phyloP scores from a whole-genome alignment of 1,284 basidiomycete genomes.

The Trametes pubescens region DNA sequence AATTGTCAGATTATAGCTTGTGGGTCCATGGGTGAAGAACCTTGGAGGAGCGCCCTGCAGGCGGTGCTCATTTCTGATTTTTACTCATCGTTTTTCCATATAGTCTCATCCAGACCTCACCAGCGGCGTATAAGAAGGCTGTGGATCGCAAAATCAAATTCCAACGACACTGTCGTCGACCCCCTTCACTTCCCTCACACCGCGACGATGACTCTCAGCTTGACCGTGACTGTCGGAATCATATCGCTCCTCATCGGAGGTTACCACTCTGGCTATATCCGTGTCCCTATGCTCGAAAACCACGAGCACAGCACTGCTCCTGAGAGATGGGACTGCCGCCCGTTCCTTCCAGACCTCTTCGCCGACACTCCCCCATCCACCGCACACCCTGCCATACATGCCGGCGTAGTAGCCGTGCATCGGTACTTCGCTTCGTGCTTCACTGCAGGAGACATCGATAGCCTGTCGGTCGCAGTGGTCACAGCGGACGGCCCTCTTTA shows the following conservation, averaged over 20 bases:
- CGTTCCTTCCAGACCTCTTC: slow-evolving; percentile 28
- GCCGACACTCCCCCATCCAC: slow-evolving; percentile 14
- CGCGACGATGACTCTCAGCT: background rate
- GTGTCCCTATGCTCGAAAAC: background rate
- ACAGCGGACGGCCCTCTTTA: slow-evolving; percentile 22
- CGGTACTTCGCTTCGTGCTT: slow-evolving; percentile 18
- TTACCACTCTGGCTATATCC: background rate
- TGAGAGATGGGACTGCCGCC: slow-evolving; percentile 25
- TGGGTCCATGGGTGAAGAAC: background rate
- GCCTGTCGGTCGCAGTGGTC: slow-evolving; percentile 28
- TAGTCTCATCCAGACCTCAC: background rate
- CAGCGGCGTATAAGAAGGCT: background rate
- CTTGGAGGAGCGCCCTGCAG: too few species aligned
- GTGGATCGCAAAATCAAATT: background rate
- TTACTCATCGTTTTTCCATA: background rate
- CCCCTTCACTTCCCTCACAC: background rate
- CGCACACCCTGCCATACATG: slow-evolving; percentile 11
- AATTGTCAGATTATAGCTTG: background rate
- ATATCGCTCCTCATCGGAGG: background rate
- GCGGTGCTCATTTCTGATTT: background rate
- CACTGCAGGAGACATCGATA: slow-evolving; percentile 28
- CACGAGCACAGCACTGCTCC: background rate
- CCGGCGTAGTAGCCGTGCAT: slow-evolving; percentile 9
- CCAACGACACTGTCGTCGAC: background rate
- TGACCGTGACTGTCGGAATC: background rate